phyloP scores from a whole-genome alignment of 495 filamentous ascomycete species.

The Hyaloscypha variabilis region DNA sequence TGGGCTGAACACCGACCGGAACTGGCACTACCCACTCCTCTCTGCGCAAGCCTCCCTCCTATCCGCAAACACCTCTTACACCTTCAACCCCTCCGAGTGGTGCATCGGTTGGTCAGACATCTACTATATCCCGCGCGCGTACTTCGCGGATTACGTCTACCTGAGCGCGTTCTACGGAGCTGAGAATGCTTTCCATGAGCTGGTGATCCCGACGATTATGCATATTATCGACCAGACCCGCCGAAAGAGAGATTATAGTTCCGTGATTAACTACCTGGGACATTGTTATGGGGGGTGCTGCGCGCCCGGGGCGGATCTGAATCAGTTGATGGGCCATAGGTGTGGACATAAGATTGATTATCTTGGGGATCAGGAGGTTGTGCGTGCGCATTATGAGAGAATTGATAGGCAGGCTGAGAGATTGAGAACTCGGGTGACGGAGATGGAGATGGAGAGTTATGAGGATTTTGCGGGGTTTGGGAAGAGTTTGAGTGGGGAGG shows the following conservation, averaged over 20 bases:
- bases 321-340: slow-evolving; percentile 14
- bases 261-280: slow-evolving; percentile 17
- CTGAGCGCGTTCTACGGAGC: slow-evolving; percentile 21
- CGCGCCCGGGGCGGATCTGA: slow-evolving; percentile 14
- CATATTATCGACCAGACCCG: slow-evolving; percentile 29
- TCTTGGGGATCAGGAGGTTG: slow-evolving; percentile 1
- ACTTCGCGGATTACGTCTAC: slow-evolving; percentile 32
- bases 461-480: neutral
- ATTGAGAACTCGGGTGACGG: neutral
- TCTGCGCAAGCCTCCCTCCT: slow-evolving; percentile 10
- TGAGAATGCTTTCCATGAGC: slow-evolving; percentile 26
- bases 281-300: slow-evolving; percentile 25
- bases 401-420: slow-evolving; percentile 10
- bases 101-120: slow-evolving; percentile 34
- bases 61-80: slow-evolving; percentile 17
- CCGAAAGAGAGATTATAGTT: neutral
- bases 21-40: slow-evolving; percentile 19
- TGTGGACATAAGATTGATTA: slow-evolving; percentile 25
- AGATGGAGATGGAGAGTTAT: neutral
- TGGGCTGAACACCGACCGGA: neutral
- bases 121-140: slow-evolving; percentile 34
- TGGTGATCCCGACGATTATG: slow-evolving; percentile 29
- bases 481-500: neutral
- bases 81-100: slow-evolving; percentile 24
- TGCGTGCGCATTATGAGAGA: slow-evolving; percentile 15